Evolutionary conservation across 1,139 yeast genomes (phyloP).

Genomic region (Nakaseomyces sp.): DNA sequence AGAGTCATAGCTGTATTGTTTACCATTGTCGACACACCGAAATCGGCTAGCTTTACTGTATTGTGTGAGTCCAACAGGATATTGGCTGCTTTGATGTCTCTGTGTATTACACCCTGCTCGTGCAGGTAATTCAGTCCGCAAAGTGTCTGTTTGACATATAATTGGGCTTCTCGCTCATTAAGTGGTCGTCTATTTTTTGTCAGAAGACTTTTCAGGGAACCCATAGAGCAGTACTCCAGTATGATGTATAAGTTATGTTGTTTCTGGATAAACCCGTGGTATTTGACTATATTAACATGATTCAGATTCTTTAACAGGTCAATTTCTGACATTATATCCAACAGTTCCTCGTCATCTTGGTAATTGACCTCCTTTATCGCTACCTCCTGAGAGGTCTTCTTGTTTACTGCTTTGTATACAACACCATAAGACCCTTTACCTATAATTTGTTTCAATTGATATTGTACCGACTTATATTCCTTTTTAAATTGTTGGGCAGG

Average conservation of each 20-base stretch:
- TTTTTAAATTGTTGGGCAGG: conserved; percentile 16
- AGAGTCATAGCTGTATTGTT: conserved; percentile 63
- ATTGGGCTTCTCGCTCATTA: conserved; percentile 53
- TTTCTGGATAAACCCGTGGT: conserved; percentile 78
- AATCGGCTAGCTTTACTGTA: conserved; percentile 80
- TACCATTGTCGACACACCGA: conserved; percentile 92
- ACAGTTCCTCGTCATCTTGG: conserved; percentile 44
- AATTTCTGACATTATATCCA: conserved; percentile 70
- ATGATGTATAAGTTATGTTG: conserved; percentile 60
- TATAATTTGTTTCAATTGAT: conserved; percentile 50
- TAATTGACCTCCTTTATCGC: conserved; percentile 80
- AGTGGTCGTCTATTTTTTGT: conserved; percentile 37
- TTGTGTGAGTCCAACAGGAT: conserved; percentile 79
- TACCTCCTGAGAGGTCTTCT: conserved; percentile 55
- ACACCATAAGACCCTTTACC: conserved; percentile 79
- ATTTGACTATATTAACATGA: conserved; percentile 81
- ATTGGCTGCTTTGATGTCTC: conserved; percentile 94
- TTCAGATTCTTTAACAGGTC: conserved; percentile 72
- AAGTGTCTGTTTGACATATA: conserved; percentile 61
- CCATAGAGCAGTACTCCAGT: conserved; percentile 76
- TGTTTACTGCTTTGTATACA: conserved; percentile 61
- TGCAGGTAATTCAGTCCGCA: conserved; percentile 75
- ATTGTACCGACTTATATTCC: conserved; percentile 37
- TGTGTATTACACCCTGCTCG: conserved; percentile 81
- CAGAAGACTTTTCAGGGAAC: conserved; percentile 68